phyloP scores from a whole-genome alignment of 148 eudicot species.

The Vaccinium macrocarpon region DNA sequence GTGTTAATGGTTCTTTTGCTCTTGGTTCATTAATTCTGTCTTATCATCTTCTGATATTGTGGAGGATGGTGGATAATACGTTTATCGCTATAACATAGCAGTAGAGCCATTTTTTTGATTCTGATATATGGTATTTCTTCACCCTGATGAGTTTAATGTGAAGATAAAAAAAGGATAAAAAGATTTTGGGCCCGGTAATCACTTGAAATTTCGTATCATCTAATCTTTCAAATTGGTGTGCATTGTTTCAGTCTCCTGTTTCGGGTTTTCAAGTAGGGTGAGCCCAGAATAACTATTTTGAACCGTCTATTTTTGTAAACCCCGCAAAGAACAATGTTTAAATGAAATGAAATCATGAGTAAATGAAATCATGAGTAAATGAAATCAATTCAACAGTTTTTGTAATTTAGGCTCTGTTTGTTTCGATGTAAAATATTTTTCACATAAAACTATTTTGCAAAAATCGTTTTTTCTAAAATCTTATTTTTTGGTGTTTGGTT shows the following conservation, averaged over 20 bases:
- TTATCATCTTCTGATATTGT: neutral
- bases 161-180: too few species aligned
- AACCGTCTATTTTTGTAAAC: too few species aligned
- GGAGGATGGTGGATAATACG: neutral
- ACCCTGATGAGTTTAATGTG: neutral
- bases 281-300: neutral
- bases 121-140: neutral
- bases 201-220: neutral
- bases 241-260: neutral
- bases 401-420: too few species aligned
- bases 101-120: neutral
- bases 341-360: too few species aligned
- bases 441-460: too few species aligned
- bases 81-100: neutral
- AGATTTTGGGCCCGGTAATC: neutral
- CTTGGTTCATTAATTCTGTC: neutral
- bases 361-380: too few species aligned
- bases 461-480: too few species aligned
- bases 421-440: too few species aligned
- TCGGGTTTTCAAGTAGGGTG: neutral
- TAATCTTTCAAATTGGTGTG: neutral
- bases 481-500: too few species aligned
- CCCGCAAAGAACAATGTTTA: too few species aligned
- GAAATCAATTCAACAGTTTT: too few species aligned
- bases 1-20: neutral